phyloP scores from a whole-genome alignment of 2,329 filamentous ascomycete species.

The Penicillium sp. region DNA sequence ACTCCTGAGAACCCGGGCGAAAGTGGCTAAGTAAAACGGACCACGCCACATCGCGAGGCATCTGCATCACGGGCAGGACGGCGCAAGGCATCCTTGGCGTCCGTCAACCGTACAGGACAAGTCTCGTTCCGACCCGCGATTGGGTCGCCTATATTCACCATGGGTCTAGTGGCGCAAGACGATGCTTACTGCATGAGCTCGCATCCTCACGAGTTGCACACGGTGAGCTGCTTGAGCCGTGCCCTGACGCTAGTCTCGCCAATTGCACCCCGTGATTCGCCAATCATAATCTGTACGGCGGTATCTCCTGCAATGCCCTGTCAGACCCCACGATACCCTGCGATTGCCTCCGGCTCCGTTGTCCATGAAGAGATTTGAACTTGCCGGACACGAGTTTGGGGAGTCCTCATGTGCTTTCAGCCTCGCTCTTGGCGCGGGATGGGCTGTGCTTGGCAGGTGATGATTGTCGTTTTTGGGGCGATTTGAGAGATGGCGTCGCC shows the following conservation, averaged over 20 bases:
- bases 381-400: background rate
- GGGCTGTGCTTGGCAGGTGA: background rate
- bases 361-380: too few relatives aligned
- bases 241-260: constrained; percentile 6
- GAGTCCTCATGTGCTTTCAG: background rate
- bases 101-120: background rate
- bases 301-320: background rate
- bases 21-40: background rate
- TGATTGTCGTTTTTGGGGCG: background rate
- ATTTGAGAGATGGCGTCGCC: background rate
- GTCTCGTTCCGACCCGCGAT: constrained; percentile 2
- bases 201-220: background rate
- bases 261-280: constrained; percentile 5
- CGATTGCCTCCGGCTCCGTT: background rate
- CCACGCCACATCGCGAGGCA: background rate
- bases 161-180: background rate
- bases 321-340: too few relatives aligned
- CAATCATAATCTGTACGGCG: constrained; percentile 1
- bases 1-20: background rate
- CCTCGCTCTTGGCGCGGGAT: background rate
- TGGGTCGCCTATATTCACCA: constrained; percentile 8
- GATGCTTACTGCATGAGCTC: constrained; percentile 12
- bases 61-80: background rate
- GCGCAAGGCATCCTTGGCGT: background rate
- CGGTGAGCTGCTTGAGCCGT: background rate